Percentiles rank a stretch among this genome's conserved stretches.
phyloP scores from a whole-genome alignment of 2,329 filamentous ascomycete genomes.

The Sporothrix phasma region DNA sequence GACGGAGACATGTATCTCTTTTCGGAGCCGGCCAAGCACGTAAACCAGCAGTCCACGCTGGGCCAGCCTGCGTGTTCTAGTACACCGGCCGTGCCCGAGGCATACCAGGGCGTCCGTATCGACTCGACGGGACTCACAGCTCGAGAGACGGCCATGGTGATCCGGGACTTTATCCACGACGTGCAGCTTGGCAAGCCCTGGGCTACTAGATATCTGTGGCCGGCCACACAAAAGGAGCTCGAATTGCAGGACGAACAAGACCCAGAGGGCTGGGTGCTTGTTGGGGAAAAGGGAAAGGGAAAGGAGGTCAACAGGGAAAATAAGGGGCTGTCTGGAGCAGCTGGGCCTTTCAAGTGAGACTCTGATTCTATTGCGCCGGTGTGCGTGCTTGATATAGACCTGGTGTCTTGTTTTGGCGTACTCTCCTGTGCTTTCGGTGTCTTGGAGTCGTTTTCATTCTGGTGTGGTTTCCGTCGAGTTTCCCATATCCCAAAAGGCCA shows the following conservation, averaged over 20 bases:
- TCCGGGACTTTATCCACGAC: constrained; percentile 5
- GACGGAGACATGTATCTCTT: neutral
- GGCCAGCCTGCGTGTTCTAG: too few relatives aligned
- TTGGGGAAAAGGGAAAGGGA: too few relatives aligned
- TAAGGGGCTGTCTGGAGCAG: too few relatives aligned
- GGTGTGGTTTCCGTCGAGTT: too few relatives aligned
- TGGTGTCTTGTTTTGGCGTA: too few relatives aligned
- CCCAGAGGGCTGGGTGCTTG: neutral
- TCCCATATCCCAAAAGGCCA: too few relatives aligned
- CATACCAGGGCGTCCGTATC: neutral
- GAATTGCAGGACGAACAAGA: neutral
- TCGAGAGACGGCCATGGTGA: neutral
- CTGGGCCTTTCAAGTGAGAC: too few relatives aligned
- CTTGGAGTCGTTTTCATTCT: too few relatives aligned
- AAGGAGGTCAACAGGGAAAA: too few relatives aligned
- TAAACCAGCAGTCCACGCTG: neutral
- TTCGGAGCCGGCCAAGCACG: neutral
- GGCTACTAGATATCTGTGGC: neutral
- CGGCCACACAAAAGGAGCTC: neutral
- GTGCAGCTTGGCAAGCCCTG: neutral
- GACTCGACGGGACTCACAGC: neutral
- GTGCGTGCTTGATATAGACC: too few relatives aligned
- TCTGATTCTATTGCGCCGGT: too few relatives aligned
- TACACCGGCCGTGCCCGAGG: neutral
- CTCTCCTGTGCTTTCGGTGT: too few relatives aligned